These are phyloP conservation scores for Pleurotus citrinopileatus DNA, from an alignment of 768 basidiomycete species.

Conservation along the genomic window DNA sequence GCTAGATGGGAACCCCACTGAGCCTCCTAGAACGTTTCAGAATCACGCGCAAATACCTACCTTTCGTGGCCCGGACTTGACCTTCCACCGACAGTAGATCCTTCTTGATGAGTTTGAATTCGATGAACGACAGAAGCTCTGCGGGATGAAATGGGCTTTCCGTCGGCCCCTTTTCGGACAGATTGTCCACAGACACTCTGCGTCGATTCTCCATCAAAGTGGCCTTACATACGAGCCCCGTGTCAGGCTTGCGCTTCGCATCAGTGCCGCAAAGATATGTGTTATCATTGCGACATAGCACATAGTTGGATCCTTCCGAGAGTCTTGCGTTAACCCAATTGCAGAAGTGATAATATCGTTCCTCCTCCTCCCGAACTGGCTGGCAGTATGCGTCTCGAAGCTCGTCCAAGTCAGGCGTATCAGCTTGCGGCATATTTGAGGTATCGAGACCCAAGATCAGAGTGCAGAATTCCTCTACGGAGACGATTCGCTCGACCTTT, in stretches of 20 bases:
- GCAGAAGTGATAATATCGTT: neutral
- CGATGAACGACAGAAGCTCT: conserved; percentile 5
- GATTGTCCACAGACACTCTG: neutral
- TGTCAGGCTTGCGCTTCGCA: conserved; percentile 7
- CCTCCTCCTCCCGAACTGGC: neutral
- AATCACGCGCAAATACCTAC: too few species aligned
- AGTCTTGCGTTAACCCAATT: neutral
- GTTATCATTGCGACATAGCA: conserved; percentile 9
- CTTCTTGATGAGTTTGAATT: conserved; percentile 5
- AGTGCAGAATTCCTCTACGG: conserved; percentile 3
- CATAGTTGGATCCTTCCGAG: neutral
- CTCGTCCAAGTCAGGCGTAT: neutral
- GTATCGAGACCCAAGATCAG: neutral
- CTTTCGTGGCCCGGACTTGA: too few species aligned
- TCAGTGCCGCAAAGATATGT: neutral
- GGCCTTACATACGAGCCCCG: neutral
- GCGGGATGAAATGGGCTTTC: conserved; percentile 2
- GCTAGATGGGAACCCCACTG: too few species aligned
- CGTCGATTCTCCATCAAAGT: neutral
- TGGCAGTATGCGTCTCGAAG: neutral
- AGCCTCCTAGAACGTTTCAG: too few species aligned
- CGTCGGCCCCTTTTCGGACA: conserved; percentile 1
- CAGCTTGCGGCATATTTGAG: neutral
- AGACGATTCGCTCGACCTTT: neutral
- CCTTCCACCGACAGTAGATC: neutral